A percentile compares a stretch with the other conserved stretches of the same genome.
Conservation (phyloP, 2,329 filamentous ascomycete genomes). For the Penicillium sp. region DNA sequence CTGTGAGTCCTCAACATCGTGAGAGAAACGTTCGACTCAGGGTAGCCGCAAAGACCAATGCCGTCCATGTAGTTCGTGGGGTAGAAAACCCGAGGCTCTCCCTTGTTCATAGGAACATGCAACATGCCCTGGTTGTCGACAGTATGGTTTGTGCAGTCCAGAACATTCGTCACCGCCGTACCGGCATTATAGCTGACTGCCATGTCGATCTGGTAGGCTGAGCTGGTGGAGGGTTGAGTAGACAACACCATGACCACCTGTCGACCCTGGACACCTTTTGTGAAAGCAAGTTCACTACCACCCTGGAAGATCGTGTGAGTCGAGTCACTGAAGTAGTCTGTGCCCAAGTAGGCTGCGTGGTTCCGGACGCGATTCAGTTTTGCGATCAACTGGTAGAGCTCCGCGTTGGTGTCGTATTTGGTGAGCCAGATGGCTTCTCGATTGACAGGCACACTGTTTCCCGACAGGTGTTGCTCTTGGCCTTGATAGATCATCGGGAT, state of each 20-base stretch:
- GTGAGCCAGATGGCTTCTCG: conserved; percentile 56
- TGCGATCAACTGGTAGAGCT: conserved; percentile 40
- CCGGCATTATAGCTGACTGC: conserved; percentile 27
- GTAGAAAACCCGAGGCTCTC: conserved; percentile 33
- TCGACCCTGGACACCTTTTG: conserved; percentile 44
- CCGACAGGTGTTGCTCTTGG: conserved; percentile 59
- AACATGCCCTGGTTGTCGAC: conserved; percentile 27
- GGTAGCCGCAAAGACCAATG: conserved; percentile 32
- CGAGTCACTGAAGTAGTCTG: conserved; percentile 39
- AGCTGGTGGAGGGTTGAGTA: conserved; percentile 38
- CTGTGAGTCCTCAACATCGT: conserved; percentile 1
- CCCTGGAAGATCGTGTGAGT: conserved; percentile 15
- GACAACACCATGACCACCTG: conserved; percentile 47
- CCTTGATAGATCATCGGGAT: conserved; percentile 40
- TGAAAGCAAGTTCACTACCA: conserved; percentile 43
- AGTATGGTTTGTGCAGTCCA: conserved; percentile 29
- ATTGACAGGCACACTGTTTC: conserved; percentile 47
- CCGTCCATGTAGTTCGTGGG: conserved; percentile 28
- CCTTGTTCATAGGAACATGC: conserved; percentile 29
- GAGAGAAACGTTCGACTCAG: conserved; percentile 9
- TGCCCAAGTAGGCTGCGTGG: conserved; percentile 37
- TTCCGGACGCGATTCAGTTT: conserved; percentile 46
- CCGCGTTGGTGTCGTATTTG: conserved; percentile 38
- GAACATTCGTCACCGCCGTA: conserved; percentile 27
- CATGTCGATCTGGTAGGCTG: conserved; percentile 33